These are phyloP conservation scores for Cairneyella variabilis DNA, from an alignment of 495 filamentous ascomycete species.

Conservation along the genomic window DNA sequence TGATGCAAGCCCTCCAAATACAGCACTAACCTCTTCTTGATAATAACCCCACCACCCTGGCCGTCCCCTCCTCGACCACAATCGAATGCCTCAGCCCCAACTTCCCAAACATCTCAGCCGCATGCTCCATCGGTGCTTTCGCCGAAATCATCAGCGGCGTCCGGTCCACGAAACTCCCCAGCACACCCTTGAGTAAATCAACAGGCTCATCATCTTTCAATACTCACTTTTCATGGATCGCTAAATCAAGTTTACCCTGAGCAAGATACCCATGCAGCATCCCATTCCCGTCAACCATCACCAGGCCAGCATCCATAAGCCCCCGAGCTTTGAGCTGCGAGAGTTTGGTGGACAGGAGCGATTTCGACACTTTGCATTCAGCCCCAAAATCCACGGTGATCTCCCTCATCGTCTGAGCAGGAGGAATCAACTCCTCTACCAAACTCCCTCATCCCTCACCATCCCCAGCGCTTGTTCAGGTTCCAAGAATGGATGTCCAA, in stretches of 20 bases:
- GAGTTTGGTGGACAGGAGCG: slow-evolving; percentile 40
- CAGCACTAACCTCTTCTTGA: slow-evolving; percentile 35
- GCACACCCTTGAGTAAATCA: slow-evolving; percentile 36
- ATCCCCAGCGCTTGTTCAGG: slow-evolving; percentile 40
- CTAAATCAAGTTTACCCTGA: slow-evolving; percentile 51
- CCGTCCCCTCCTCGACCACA: slow-evolving; percentile 41
- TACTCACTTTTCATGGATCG: slow-evolving; percentile 34
- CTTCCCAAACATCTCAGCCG: slow-evolving; percentile 55
- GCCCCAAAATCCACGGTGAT: slow-evolving; percentile 46
- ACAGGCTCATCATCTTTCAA: slow-evolving; percentile 32
- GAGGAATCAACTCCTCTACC: slow-evolving; percentile 48
- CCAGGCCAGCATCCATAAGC: slow-evolving; percentile 52
- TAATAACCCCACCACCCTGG: slow-evolving; percentile 34
- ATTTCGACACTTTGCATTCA: slow-evolving; percentile 39
- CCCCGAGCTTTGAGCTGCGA: slow-evolving; percentile 43
- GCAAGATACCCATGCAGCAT: slow-evolving; percentile 52
- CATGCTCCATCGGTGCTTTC: slow-evolving; percentile 53
- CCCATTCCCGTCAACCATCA: slow-evolving; percentile 44
- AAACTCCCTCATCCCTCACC: slow-evolving; percentile 32
- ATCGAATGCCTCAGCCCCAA: slow-evolving; percentile 48
- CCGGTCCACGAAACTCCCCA: slow-evolving; percentile 47
- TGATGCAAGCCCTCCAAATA: slow-evolving; percentile 28
- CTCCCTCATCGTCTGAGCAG: slow-evolving; percentile 48
- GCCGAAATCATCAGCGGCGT: slow-evolving; percentile 47
- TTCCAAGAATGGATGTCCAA: slow-evolving; percentile 56